Conservation (phyloP, 148 eudicot species). For the Beta vulgaris region DNA sequence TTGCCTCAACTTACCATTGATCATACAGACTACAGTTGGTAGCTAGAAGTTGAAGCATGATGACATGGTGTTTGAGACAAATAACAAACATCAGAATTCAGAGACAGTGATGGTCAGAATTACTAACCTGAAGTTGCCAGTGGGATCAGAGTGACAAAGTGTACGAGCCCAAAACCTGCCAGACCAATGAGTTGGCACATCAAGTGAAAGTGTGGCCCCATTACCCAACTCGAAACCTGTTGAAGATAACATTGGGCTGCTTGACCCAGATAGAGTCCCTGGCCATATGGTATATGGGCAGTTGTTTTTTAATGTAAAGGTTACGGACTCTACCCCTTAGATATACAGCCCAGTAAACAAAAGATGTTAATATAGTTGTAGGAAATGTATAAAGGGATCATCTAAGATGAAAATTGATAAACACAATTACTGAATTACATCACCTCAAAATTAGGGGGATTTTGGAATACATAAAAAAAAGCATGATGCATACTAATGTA, state of each 20-base stretch:
- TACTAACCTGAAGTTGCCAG: slow-evolving; percentile 32
- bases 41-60: not conserved
- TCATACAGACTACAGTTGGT: too few relatives aligned
- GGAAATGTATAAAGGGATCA: too few relatives aligned
- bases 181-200: slow-evolving; percentile 42
- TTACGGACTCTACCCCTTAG: slow-evolving; percentile 10
- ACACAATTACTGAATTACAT: too few relatives aligned
- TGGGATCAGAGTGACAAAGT: slow-evolving; percentile 24
- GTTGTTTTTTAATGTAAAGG: slow-evolving; percentile 40
- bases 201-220: slow-evolving; percentile 27
- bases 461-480: too few relatives aligned
- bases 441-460: too few relatives aligned
- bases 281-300: slow-evolving; percentile 55
- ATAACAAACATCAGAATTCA: not conserved
- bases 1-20: not conserved
- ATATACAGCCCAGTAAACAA: not conserved
- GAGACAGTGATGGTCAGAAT: not conserved
- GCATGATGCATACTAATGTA: too few relatives aligned
- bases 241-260: slow-evolving; percentile 23
- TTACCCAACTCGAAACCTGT: slow-evolving; percentile 43
- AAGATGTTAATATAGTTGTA: too few relatives aligned
- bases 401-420: too few relatives aligned
- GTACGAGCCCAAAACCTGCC: slow-evolving; percentile 61
- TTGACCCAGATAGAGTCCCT: slow-evolving; percentile 39
- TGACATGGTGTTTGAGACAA: not conserved